Evolutionary conservation across 257 asterid species (phyloP).

Genomic region (Przewalskia tangutica): DNA sequence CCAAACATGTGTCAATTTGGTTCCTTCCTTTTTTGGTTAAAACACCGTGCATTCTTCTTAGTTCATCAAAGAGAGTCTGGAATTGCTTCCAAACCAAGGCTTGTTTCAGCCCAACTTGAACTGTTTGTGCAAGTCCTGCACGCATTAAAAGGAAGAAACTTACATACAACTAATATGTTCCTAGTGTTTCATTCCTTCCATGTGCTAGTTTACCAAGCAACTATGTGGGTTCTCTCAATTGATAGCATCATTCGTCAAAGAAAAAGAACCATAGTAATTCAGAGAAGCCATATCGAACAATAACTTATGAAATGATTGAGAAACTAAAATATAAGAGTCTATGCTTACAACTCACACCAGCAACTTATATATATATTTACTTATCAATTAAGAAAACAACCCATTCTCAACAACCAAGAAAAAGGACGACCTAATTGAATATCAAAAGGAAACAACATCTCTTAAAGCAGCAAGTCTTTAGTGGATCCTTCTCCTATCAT

Average conservation of each 20-base stretch:
- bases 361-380: background rate
- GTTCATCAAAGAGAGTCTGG: slow-evolving; percentile 51
- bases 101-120: slow-evolving; percentile 66
- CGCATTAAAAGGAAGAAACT: slow-evolving; percentile 7
- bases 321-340: background rate
- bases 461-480: background rate
- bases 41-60: slow-evolving; percentile 39
- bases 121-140: slow-evolving; percentile 87
- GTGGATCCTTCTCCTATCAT: background rate
- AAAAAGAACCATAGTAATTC: background rate
- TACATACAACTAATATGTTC: background rate
- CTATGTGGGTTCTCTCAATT: background rate
- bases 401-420: background rate
- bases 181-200: background rate
- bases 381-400: background rate
- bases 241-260: background rate
- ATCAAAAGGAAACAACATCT: background rate
- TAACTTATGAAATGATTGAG: background rate
- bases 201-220: background rate
- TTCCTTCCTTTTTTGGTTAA: slow-evolving; percentile 24
- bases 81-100: slow-evolving; percentile 55
- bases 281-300: background rate
- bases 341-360: background rate
- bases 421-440: background rate
- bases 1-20: slow-evolving; percentile 33